These are phyloP conservation scores for Nectriaceae sp. DNA, from an alignment of 2,329 filamentous ascomycete species.

Conservation along the genomic window DNA sequence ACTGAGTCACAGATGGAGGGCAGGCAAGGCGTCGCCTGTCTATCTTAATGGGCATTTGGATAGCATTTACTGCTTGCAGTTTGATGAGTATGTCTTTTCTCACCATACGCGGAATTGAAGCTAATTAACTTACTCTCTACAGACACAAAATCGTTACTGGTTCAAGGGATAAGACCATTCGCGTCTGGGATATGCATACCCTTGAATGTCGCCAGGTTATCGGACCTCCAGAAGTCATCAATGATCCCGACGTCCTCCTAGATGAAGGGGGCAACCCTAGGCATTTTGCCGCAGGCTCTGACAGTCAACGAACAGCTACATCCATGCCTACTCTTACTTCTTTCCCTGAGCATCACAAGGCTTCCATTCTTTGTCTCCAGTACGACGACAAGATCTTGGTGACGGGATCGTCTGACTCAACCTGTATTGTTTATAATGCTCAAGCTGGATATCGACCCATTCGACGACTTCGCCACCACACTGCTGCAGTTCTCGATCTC, in stretches of 20 bases:
- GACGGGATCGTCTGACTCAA: constrained; percentile 90
- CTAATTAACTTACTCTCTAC: constrained; percentile 35
- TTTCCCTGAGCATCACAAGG: constrained; percentile 74
- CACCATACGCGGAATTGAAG: not conserved
- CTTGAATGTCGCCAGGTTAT: constrained; percentile 85
- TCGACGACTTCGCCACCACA: constrained; percentile 75
- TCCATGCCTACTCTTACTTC: constrained; percentile 58
- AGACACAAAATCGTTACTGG: constrained; percentile 95
- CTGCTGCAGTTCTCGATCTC: constrained; percentile 87
- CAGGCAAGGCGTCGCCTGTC: constrained; percentile 75
- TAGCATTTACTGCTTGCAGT: constrained; percentile 97
- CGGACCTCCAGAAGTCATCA: constrained; percentile 70
- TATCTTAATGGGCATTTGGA: constrained; percentile 94
- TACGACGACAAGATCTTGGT: constrained; percentile 93
- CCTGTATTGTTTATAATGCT: constrained; percentile 89
- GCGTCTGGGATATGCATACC: constrained; percentile 93
- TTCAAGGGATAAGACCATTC: constrained; percentile 91
- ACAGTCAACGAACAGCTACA: constrained; percentile 47
- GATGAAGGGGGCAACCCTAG: constrained; percentile 52
- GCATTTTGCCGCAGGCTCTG: constrained; percentile 57
- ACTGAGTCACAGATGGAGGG: constrained; percentile 78
- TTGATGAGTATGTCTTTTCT: constrained; percentile 74
- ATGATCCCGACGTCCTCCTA: constrained; percentile 51
- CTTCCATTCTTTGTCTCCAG: constrained; percentile 91
- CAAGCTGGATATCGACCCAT: constrained; percentile 77